Base-by-base conservation (phyloP, 345 rosid genomes). In the Ailanthus altissimus region DNA sequence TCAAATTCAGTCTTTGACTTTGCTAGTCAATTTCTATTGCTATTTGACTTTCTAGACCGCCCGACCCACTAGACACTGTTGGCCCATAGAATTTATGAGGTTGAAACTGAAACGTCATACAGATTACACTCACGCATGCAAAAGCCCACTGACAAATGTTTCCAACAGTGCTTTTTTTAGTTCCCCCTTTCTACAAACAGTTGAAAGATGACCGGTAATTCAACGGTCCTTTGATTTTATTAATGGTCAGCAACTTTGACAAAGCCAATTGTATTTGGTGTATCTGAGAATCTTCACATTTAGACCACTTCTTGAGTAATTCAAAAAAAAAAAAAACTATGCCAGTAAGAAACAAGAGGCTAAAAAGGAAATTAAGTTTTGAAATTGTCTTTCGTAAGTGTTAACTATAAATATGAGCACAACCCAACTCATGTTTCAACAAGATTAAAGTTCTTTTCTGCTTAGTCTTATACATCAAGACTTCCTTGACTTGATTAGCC, bases 361-460 rank as follows among this genome's bases (percentile, higher is more conserved):
- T 25, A 1, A 45, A 23, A 12, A 12, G 20, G 36, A 21, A 12
- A n/a, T n/a, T n/a, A n/a, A 20, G 38, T 70, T 51, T 36, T 47
- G 38, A 47, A 47, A 68, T 23, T 42, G 3, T 43, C 65, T 36
- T 36, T 1, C 6, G n/a, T n/a, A 43, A 10, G 8, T 12, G 49
- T 32, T 11, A 54, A 43, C 65, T 73, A 73, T 73, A 73, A n/a
- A 73, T 73, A 45, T 0, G 26, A 18, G 6, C 67, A 45, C 9
- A 6, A 59, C 23, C 45, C 28, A 46, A 59, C n/a, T 73, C 20
- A 16, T 70, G 8, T 70, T 53, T 36, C 47, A 51, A 50, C 61
- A 70, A 32, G 25, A 70, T 28, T 46, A 1, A 23, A 72, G 46
- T 38, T 49, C 12, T 63, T 45, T 18, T 54, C 57, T 47, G 28